Evolutionary conservation across 2,329 filamentous ascomycete species (phyloP).

Genomic region (Tricladium varicosporioides): DNA sequence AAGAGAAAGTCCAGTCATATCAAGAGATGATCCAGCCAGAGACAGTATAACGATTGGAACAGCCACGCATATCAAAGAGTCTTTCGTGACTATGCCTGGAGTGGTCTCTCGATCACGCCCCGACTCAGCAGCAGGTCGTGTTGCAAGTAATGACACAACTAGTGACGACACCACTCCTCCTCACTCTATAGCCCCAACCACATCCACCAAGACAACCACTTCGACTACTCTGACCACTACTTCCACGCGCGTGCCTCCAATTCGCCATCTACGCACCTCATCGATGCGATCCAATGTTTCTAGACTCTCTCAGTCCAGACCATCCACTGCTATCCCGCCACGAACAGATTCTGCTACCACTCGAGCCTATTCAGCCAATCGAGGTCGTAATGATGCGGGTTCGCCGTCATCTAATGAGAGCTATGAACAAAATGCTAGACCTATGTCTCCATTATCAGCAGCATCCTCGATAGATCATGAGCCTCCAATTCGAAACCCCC

Average conservation of each 20-base stretch:
- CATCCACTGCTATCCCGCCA: constrained; percentile 6
- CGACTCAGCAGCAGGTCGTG: not conserved
- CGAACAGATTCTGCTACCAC: constrained; percentile 11
- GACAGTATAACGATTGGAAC: too few relatives aligned
- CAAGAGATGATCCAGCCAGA: too few relatives aligned
- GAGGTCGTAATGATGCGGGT: constrained; percentile 10
- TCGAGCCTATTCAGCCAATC: constrained; percentile 8
- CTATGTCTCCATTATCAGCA: constrained; percentile 11
- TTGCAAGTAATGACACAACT: not conserved
- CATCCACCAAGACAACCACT: not conserved
- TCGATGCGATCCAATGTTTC: not conserved
- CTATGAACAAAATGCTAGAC: constrained; percentile 2
- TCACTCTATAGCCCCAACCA: too few relatives aligned
- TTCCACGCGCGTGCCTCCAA: not conserved
- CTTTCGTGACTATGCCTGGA: not conserved
- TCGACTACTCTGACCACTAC: not conserved
- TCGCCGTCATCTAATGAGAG: not conserved
- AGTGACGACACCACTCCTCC: not conserved
- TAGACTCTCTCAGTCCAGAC: not conserved
- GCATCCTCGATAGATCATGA: constrained; percentile 8
- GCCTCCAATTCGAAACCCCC: constrained; percentile 2
- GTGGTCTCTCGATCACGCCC: too few relatives aligned
- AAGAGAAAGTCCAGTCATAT: too few relatives aligned
- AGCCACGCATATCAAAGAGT: not conserved
- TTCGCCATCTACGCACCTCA: not conserved